Evolutionary conservation across 208 protist species (phyloP).

Genomic region (Acanthamoeba castellanii): DNA sequence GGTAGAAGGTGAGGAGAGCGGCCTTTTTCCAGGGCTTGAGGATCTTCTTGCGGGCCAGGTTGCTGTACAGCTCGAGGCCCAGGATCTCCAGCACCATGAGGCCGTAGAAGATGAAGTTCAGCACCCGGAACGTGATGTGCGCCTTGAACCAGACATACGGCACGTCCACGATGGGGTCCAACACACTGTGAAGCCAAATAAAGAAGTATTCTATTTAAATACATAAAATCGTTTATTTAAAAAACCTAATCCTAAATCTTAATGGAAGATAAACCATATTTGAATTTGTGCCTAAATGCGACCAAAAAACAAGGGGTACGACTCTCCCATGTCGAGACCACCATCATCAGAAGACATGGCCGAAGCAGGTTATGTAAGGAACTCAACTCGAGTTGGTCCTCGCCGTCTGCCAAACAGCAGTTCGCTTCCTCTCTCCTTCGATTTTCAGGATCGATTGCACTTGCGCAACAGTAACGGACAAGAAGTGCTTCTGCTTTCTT

Average conservation of each 20-base stretch:
- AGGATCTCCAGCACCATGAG: slow-evolving; percentile 64
- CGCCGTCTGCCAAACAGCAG: too few species aligned
- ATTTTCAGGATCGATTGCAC: background rate
- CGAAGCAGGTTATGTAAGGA: too few species aligned
- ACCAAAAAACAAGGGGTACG: too few species aligned
- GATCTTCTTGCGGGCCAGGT: slow-evolving; percentile 13
- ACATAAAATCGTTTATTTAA: background rate
- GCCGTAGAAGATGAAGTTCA: slow-evolving; percentile 67
- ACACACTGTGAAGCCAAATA: background rate
- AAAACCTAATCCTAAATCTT: background rate
- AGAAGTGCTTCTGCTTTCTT: background rate
- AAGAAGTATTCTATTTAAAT: background rate
- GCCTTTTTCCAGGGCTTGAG: slow-evolving; percentile 69
- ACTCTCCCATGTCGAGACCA: too few species aligned
- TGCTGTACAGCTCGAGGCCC: slow-evolving; percentile 50
- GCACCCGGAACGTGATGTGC: background rate
- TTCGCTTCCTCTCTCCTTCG: too few species aligned
- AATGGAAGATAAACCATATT: background rate
- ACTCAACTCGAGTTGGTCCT: background rate
- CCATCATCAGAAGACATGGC: too few species aligned
- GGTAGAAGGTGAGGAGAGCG: slow-evolving; percentile 57
- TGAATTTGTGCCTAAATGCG: too few species aligned
- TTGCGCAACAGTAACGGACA: background rate
- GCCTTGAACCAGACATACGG: slow-evolving; percentile 36
- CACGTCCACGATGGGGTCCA: slow-evolving; percentile 57